These are phyloP conservation scores for Melampsora medusae DNA, from an alignment of 1,284 basidiomycete species.

Conservation along the genomic window DNA sequence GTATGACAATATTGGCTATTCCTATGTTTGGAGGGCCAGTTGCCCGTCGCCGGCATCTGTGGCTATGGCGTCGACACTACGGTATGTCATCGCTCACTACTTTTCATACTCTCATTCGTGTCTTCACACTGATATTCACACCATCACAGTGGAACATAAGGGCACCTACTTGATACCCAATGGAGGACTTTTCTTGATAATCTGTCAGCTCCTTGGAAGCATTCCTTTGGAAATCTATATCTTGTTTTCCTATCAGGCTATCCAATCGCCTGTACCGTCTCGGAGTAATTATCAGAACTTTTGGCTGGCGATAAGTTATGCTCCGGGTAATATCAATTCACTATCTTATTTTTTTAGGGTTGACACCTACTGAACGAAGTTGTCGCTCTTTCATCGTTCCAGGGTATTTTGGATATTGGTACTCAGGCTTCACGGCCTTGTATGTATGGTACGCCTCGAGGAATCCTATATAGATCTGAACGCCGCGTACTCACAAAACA, in stretches of 20 bases:
- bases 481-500: background rate
- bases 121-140: background rate
- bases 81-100: background rate
- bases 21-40: background rate
- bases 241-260: background rate
- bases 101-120: background rate
- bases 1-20: background rate
- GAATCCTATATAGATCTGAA: background rate
- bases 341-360: background rate
- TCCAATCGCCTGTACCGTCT: background rate
- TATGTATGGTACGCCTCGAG: background rate
- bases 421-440: background rate
- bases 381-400: background rate
- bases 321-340: background rate
- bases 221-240: background rate
- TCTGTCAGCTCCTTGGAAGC: background rate
- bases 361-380: background rate
- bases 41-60: background rate
- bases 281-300: background rate
- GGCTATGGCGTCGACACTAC: constrained; percentile 7
- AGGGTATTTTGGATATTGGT: constrained; percentile 5
- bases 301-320: background rate
- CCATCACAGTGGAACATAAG: background rate
- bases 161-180: background rate
- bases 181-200: background rate